Evolutionary conservation across 139 green algal genomes (phyloP), one percentile per base, ranked within the genome.

Genomic region (Pedinophyceae sp.): DNA sequence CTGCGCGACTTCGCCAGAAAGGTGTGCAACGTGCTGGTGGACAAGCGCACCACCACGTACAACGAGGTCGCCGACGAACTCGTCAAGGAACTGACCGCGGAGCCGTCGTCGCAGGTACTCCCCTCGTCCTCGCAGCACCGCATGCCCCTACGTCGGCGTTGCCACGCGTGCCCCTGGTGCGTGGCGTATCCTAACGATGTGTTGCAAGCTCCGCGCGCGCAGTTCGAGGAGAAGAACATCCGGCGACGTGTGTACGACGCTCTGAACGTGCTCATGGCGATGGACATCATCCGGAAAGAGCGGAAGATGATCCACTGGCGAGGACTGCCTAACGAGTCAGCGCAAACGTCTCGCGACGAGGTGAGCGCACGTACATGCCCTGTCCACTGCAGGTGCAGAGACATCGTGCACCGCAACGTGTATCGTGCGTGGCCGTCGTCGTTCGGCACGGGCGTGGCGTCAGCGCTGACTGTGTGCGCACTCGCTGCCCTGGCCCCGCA

Each of bases 11-110:
- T 93, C 60, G 69, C 39, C 49, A 59, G 79, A 2, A 57, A 71
- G 39, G 81, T 95, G n/a, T 94, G 87, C 60, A 79, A 92, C 27
- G 86, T 92, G 64, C 86, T 96, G 23, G 72, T 93, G 59, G 63
- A 51, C 48, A 93, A 88, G 66, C 66, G 66, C 7, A 62, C 58
- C 15, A 96, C 88, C 13, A 90, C 75, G 16, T 97, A 97, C 74
- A 92, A 94, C 40, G 83, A 97, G 57, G 88, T 97, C 3, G 89
- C 89, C 2, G 86, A 97, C 53, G 87, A 90, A 71, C 75, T 97
- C 19, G 84, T 95, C 3, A 24, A 46, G 2, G 80, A 90, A 23
- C 60, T 89, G 26, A 38, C 25, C 1, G 46, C 58, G 6, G 46
- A 40, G n/a, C 62, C 75, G 64, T 67, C 75, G 48, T 65, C 51